Conservation (phyloP, 1,139 yeast genomes). For the Candida sp. region DNA sequence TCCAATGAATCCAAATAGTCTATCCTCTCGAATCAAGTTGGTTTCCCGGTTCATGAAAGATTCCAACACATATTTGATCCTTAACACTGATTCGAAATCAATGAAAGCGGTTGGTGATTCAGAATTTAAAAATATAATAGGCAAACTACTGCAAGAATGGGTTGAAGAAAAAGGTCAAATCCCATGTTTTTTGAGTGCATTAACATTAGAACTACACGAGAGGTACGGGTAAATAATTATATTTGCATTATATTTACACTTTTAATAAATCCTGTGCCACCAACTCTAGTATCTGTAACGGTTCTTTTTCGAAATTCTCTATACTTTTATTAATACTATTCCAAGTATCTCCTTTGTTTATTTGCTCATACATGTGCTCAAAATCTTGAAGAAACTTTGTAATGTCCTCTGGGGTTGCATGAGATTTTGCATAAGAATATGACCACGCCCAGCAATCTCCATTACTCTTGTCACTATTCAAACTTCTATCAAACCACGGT, state of each 20-base stretch:
- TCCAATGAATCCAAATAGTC: slow-evolving; percentile 50
- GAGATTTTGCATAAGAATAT: slow-evolving; percentile 33
- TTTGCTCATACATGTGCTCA: slow-evolving; percentile 33
- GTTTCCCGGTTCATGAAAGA: slow-evolving; percentile 49
- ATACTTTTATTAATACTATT: slow-evolving; percentile 40
- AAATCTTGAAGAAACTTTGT: slow-evolving; percentile 20
- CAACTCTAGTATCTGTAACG: slow-evolving; percentile 31
- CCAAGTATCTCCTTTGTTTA: slow-evolving; percentile 63
- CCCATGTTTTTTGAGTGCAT: slow-evolving; percentile 77
- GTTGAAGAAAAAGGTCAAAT: slow-evolving; percentile 66
- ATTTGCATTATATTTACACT: neutral
- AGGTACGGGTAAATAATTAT: slow-evolving; percentile 9
- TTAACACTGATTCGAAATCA: slow-evolving; percentile 34
- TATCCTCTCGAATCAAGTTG: slow-evolving; percentile 54
- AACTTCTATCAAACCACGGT: slow-evolving; percentile 75
- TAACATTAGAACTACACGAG: slow-evolving; percentile 65
- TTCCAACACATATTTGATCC: slow-evolving; percentile 30
- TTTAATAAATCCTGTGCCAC: slow-evolving; percentile 14
- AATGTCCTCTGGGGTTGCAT: slow-evolving; percentile 20
- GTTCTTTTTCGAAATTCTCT: slow-evolving; percentile 33
- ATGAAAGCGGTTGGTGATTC: slow-evolving; percentile 40
- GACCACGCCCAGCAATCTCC: slow-evolving; percentile 85
- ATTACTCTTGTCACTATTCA: slow-evolving; percentile 43
- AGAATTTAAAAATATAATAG: slow-evolving; percentile 49
- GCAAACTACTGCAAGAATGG: slow-evolving; percentile 63